Base-by-base conservation (phyloP, 495 filamentous ascomycete species). In the Coniosporium apollinis region DNA sequence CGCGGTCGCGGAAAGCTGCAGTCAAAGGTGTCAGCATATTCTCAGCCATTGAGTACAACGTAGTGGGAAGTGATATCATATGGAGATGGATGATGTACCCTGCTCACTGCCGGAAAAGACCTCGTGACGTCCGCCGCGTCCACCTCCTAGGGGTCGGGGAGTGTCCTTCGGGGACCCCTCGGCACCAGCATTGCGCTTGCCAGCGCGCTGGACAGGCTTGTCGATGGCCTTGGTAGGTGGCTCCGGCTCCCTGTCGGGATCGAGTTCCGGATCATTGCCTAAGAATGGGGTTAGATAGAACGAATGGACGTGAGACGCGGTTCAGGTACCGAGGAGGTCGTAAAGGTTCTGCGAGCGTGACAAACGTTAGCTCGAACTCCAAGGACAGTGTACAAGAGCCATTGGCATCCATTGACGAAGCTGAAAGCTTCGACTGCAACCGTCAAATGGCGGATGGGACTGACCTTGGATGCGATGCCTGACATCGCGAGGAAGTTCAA, bases 261-360 rank as follows among this genome's bases (percentile, higher is more conserved):
- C 86, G 53, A 77, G 76, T 57, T 84, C 82, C 56, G 79, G 76
- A 60, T 91, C 82, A 64, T 94, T 93, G 69, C 78, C 79, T 85
- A 14, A 18, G 19, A 22, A 29, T 37, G 22, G n/a, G n/a, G 18
- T 30, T 24, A 36, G 39, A 21, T 21, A 13, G 39, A 1, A 7
- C 0, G 4, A 19, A 22, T 30, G 10, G 2, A 11, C 3, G 8
- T n/a, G 4, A 8, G 5, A n/a, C n/a, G 35, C 24, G 28, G 38
- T 19, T 13, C 16, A 38, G 41, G 26, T 52, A 61, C 57, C 57
- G 39, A 61, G 48, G 39, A 61, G 49, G 10, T 61, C 57, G 52
- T 50, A 61, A 32, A 55, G 54, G 47, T 61, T 61, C 57, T 61
- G 32, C 24, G 15, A 22, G 22, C 13, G 20, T n/a, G 14, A 19